Percentiles rank a stretch among this genome's conserved stretches.
phyloP scores from a whole-genome alignment of 2,329 filamentous ascomycete species.

The Fonsecaea pedrosoi region DNA sequence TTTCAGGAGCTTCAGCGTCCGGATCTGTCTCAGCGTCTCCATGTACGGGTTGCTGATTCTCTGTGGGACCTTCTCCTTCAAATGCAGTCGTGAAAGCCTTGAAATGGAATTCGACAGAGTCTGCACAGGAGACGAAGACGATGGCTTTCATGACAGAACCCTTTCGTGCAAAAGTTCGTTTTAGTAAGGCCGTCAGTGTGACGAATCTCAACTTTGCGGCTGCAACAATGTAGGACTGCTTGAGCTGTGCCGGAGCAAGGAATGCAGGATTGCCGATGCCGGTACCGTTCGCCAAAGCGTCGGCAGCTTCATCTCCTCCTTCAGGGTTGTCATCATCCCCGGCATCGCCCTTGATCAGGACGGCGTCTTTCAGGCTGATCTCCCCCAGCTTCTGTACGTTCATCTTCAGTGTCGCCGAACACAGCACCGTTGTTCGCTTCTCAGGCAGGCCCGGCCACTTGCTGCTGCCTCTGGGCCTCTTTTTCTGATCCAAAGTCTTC shows the following conservation, averaged over 20 bases:
- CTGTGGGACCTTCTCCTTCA: conserved; percentile 41
- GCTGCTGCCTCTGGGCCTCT: conserved; percentile 52
- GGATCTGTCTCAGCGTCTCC: conserved; percentile 1
- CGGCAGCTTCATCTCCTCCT: conserved; percentile 29
- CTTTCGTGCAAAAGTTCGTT: conserved; percentile 83
- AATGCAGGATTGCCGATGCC: conserved; percentile 63
- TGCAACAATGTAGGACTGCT: conserved; percentile 86
- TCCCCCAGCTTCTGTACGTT: conserved; percentile 92
- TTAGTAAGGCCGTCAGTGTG: conserved; percentile 81
- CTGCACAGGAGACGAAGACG: conserved; percentile 94
- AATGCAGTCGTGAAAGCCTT: conserved; percentile 69
- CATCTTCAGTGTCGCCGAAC: conserved; percentile 97
- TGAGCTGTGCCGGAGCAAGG: conserved; percentile 87
- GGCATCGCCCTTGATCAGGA: conserved; percentile 77
- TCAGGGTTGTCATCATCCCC: conserved; percentile 56
- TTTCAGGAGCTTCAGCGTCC: conserved; percentile 30
- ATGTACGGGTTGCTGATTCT: conserved; percentile 22
- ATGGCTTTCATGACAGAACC: conserved; percentile 97
- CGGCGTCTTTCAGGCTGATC: conserved; percentile 91
- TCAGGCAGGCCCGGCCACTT: conserved; percentile 72
- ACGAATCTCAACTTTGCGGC: conserved; percentile 91
- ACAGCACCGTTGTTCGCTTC: conserved; percentile 82
- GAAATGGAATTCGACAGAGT: conserved; percentile 96
- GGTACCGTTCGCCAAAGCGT: conserved; percentile 55
- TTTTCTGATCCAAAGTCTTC: conserved; percentile 73